Evolutionary conservation across 495 filamentous ascomycete genomes (phyloP), one percentile per base, ranked within the genome.

Genomic region (Evernia prunastri): DNA sequence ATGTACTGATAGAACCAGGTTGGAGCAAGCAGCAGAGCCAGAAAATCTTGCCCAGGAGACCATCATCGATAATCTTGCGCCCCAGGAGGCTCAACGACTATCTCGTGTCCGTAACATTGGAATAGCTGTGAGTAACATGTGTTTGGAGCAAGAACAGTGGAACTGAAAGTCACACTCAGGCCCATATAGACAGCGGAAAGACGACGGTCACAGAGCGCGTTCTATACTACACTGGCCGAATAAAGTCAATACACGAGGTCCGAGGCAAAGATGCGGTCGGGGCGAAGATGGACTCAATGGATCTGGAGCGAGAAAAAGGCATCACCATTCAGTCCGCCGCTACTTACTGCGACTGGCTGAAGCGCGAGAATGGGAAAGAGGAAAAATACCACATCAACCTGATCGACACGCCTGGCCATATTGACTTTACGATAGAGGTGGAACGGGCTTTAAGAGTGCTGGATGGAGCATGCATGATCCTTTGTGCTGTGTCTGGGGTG

Each of bases 221-320:
- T 59, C 89, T 99, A 64, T 99, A 91, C 82, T 99, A 99, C 76
- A 99, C 95, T 36, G 95, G 95, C 64, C 87, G 94, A 72, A 95
- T 96, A 78, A 93, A 93, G 72, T 84, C 91, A 8, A 97, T 99
- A 68, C 95, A 99, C 77, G 95, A 99, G 78, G 95, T 99, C 37
- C 85, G 95, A 67, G 95, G 95, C 42, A 91, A 91, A 69, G 95
- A 99, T 79, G 85, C 88, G 43, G 91, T 97, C 25, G 95, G 95
- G 69, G 95, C 95, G 56, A 99, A 99, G 79, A 99, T 99, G 95
- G 95, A 99, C 81, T 96, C 92, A 12, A 99, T 99, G 95, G 95
- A 97, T 58, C 78, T 99, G 66, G 95, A 99, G 76, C 83, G 94
- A 73, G 94, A 98, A 72, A 94, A 97, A 81, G 94, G 94, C 72